Evolutionary conservation across 2,329 filamentous ascomycete species (phyloP).

Genomic region (Fusarium sp.): DNA sequence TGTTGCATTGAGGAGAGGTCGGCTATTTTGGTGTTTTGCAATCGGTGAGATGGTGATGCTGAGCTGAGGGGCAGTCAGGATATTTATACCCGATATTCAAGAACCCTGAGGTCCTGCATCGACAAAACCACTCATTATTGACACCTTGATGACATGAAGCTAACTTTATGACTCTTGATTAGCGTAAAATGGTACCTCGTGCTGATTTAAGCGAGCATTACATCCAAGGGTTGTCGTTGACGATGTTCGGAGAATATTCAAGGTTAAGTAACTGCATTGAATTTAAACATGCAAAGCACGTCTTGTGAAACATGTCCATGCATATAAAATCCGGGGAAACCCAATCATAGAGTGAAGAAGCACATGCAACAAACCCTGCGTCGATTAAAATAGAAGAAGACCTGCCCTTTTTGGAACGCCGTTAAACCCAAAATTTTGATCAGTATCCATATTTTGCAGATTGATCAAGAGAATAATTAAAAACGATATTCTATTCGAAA

Average conservation of each 20-base stretch:
- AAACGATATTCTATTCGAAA: no score
- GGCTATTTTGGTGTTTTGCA: not conserved
- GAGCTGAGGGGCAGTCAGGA: not conserved
- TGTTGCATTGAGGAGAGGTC: conserved; percentile 14
- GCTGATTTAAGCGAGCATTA: not conserved
- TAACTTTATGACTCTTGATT: no score
- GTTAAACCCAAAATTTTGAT: no score
- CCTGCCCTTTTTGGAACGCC: no score
- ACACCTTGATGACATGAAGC: not conserved
- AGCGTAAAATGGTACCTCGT: no score
- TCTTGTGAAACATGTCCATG: conserved; percentile 2
- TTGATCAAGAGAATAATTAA: no score
- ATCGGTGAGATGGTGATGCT: no score
- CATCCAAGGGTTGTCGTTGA: not conserved
- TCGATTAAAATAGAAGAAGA: no score
- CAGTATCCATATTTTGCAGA: no score
- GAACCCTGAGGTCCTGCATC: not conserved
- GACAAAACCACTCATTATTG: not conserved
- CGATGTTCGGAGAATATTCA: not conserved
- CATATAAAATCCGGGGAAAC: conserved; percentile 8
- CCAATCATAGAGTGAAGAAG: not conserved
- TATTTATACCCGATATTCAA: conserved; percentile 3
- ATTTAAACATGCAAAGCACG: not conserved
- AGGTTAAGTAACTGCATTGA: not conserved
- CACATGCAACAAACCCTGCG: no score